Conservation (phyloP, 1,284 basidiomycete species). For the Cutaneotrichosporon mucoides region DNA sequence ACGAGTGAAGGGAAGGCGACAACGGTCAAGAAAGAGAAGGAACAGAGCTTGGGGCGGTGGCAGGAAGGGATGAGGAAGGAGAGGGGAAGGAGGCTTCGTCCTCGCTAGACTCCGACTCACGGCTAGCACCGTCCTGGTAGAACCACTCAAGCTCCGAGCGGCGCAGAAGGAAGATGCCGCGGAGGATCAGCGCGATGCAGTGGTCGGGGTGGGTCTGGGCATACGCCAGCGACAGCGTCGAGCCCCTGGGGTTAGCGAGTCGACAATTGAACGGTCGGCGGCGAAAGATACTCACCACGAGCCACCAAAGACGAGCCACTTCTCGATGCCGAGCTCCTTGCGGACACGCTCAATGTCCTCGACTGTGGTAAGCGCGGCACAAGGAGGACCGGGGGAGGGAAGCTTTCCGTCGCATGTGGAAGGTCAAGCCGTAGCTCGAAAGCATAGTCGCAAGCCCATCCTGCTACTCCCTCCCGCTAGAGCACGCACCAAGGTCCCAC, state of each 20-base stretch:
- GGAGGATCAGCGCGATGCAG: conserved; percentile 72
- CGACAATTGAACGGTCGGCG: background rate
- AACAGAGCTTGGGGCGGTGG: too few relatives aligned
- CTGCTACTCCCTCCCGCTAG: too few relatives aligned
- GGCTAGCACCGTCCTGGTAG: conserved; percentile 61
- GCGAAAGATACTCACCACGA: conserved; percentile 61
- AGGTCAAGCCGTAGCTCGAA: too few relatives aligned
- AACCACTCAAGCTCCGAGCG: conserved; percentile 86
- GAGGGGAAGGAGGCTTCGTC: too few relatives aligned
- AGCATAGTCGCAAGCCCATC: too few relatives aligned
- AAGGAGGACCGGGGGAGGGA: too few relatives aligned
- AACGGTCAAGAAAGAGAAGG: too few relatives aligned
- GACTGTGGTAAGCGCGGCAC: conserved; percentile 49
- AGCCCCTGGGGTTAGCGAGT: conserved; percentile 59
- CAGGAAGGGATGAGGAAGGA: too few relatives aligned
- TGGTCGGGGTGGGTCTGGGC: conserved; percentile 78
- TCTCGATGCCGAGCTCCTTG: conserved; percentile 65
- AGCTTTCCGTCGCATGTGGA: too few relatives aligned
- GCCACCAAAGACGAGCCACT: conserved; percentile 89
- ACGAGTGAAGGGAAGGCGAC: too few relatives aligned
- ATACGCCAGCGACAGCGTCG: conserved; percentile 80
- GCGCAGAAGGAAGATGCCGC: conserved; percentile 85
- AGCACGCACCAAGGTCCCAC: conserved; percentile 63
- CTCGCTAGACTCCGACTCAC: conserved; percentile 19
- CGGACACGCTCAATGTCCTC: conserved; percentile 82